These are phyloP conservation scores for Rhodotorula sp. DNA, from an alignment of 1,284 basidiomycete species.

Conservation along the genomic window DNA sequence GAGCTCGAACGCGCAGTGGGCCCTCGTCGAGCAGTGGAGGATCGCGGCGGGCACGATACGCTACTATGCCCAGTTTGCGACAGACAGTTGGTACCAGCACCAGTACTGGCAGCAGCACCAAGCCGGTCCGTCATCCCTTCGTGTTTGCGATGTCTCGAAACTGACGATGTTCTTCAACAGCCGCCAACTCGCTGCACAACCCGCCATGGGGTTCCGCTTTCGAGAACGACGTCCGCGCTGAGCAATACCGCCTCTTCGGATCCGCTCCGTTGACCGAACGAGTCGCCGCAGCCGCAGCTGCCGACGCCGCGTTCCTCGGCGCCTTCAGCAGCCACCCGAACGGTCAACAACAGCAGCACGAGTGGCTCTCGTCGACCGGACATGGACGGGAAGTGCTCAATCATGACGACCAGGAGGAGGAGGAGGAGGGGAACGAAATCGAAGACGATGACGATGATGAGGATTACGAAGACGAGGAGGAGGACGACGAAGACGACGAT, in stretches of 20 bases:
- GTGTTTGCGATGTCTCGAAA: not conserved
- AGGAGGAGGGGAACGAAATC: not conserved
- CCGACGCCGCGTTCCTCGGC: conserved; percentile 1
- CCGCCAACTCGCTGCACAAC: not conserved
- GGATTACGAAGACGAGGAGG: not conserved
- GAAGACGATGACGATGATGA: not conserved
- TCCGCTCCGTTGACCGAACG: not conserved
- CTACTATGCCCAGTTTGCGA: not conserved
- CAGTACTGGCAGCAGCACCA: not conserved
- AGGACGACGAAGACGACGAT: not conserved
- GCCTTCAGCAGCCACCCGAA: not conserved
- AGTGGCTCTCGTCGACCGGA: not conserved
- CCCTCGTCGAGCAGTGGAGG: conserved; percentile 32
- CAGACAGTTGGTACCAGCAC: not conserved
- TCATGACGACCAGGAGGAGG: not conserved
- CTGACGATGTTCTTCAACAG: too few species aligned
- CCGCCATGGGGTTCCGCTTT: not conserved
- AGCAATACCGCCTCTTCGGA: not conserved
- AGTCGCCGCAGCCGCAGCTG: not conserved
- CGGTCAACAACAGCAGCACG: not conserved
- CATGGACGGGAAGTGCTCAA: not conserved
- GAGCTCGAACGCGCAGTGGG: conserved; percentile 20
- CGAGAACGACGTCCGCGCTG: conserved; percentile 1
- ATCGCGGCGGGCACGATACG: not conserved
- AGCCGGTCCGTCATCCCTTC: not conserved